These are phyloP conservation scores for Leptographium flavum DNA, from an alignment of 2,329 filamentous ascomycete species.

Conservation along the genomic window DNA sequence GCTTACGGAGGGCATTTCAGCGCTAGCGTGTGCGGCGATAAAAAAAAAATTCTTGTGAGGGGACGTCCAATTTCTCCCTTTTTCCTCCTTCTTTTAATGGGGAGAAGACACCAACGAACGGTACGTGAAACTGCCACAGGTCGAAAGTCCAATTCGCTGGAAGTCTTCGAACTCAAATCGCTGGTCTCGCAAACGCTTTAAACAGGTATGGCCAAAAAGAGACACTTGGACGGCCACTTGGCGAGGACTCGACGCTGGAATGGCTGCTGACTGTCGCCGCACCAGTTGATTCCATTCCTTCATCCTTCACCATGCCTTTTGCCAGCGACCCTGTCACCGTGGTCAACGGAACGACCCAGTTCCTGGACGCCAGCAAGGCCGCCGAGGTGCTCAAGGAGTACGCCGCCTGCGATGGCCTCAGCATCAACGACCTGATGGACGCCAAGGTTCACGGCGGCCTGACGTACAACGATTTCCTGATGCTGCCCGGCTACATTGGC, in stretches of 20 bases:
- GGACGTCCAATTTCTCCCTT: constrained; percentile 6
- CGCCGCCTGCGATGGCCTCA: constrained; percentile 67
- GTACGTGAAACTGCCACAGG: constrained; percentile 13
- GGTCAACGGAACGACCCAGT: constrained; percentile 37
- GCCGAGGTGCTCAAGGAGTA: constrained; percentile 75
- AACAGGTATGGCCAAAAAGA: neutral
- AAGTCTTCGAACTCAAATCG: constrained; percentile 12
- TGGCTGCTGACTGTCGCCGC: neutral
- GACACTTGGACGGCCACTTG: neutral
- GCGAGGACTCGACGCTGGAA: no score
- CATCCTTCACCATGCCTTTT: constrained; percentile 54
- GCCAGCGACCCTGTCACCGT: constrained; percentile 48
- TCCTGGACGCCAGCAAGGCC: constrained; percentile 62
- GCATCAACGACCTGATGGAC: constrained; percentile 76
- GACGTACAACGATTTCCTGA: constrained; percentile 97
- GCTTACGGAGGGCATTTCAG: neutral
- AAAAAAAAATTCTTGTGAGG: constrained; percentile 11
- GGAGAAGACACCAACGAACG: constrained; percentile 15
- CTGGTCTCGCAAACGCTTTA: neutral
- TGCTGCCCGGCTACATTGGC: constrained; percentile 95
- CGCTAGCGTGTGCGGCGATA: constrained; percentile 5
- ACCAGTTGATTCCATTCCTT: neutral
- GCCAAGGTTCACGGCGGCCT: constrained; percentile 83
- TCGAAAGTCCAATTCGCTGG: constrained; percentile 13
- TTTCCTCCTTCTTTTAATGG: constrained; percentile 15